These are phyloP conservation scores for Ochetophila trinervis DNA, from an alignment of 306 rosid species.

Conservation along the genomic window DNA sequence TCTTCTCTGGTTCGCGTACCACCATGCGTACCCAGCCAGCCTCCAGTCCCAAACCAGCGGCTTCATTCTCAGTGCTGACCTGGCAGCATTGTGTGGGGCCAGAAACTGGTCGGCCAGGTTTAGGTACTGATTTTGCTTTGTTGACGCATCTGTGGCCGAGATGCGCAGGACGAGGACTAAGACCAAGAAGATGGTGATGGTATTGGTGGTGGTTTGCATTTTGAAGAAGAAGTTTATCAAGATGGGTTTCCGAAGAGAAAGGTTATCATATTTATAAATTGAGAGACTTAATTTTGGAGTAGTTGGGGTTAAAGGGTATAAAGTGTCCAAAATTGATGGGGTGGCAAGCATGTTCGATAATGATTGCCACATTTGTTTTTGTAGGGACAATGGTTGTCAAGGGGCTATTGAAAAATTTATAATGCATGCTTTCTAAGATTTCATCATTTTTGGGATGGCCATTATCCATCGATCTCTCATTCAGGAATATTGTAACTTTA, in stretches of 20 bases:
- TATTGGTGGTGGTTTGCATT: slow-evolving; percentile 18
- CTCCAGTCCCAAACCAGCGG: slow-evolving; percentile 57
- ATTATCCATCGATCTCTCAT: neutral
- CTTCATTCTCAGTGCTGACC: slow-evolving; percentile 32
- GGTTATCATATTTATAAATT: neutral
- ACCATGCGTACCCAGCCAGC: slow-evolving; percentile 51
- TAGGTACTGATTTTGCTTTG: neutral
- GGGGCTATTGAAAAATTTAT: neutral
- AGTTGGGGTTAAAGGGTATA: slow-evolving; percentile 18
- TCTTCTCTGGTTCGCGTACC: slow-evolving; percentile 70
- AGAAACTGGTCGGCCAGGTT: slow-evolving; percentile 47
- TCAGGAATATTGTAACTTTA: too few species aligned
- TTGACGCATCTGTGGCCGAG: slow-evolving; percentile 20
- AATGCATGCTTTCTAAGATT: neutral
- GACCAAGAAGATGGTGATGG: neutral
- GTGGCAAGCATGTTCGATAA: slow-evolving; percentile 91
- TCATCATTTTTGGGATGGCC: slow-evolving; percentile 3
- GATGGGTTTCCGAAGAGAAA: neutral
- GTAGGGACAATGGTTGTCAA: neutral
- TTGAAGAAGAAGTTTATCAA: neutral
- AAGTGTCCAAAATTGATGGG: slow-evolving; percentile 46
- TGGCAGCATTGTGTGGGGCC: slow-evolving; percentile 64
- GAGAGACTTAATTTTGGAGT: neutral
- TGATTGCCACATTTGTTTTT: slow-evolving; percentile 42
- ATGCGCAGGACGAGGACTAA: slow-evolving; percentile 22